A percentile compares a stretch with the other conserved stretches of the same genome.
These are phyloP conservation scores for Pestalotiopsis sp. DNA, from an alignment of 2,329 filamentous ascomycete species.

Conservation along the genomic window DNA sequence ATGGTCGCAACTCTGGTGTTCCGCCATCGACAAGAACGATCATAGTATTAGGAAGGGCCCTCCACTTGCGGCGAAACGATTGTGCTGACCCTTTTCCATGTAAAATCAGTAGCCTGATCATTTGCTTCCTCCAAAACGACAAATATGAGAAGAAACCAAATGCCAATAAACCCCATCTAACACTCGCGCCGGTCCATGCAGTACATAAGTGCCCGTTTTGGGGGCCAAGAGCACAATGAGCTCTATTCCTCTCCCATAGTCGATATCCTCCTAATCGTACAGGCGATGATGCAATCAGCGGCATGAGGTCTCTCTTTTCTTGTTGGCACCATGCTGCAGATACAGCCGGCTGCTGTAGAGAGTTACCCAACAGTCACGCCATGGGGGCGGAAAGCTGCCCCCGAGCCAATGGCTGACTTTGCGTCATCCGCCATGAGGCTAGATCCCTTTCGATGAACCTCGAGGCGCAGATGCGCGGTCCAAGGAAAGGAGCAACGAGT, in stretches of 20 bases:
- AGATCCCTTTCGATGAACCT: not conserved
- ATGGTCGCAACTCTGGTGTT: not conserved
- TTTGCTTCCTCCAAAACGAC: not conserved
- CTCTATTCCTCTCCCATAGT: not conserved
- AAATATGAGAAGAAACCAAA: not conserved
- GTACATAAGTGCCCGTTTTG: not conserved
- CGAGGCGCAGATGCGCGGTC: not conserved
- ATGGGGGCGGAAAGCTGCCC: not conserved
- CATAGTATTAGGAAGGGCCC: not conserved
- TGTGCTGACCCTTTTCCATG: not conserved
- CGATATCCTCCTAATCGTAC: not conserved
- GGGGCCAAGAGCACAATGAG: not conserved
- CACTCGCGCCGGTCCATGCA: not conserved
- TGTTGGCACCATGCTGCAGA: not conserved
- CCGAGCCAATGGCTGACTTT: not conserved
- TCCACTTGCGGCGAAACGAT: not conserved
- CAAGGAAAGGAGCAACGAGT: not conserved
- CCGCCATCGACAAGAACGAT: not conserved
- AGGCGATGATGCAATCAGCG: not conserved
- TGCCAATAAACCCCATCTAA: not conserved
- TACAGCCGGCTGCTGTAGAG: not conserved
- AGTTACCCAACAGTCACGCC: not conserved
- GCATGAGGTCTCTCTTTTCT: not conserved
- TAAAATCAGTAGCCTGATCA: not conserved
- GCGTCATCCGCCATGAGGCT: not conserved